Conservation (phyloP, 176 grass and related monocot genomes). For the Zoysia pacifica region DNA sequence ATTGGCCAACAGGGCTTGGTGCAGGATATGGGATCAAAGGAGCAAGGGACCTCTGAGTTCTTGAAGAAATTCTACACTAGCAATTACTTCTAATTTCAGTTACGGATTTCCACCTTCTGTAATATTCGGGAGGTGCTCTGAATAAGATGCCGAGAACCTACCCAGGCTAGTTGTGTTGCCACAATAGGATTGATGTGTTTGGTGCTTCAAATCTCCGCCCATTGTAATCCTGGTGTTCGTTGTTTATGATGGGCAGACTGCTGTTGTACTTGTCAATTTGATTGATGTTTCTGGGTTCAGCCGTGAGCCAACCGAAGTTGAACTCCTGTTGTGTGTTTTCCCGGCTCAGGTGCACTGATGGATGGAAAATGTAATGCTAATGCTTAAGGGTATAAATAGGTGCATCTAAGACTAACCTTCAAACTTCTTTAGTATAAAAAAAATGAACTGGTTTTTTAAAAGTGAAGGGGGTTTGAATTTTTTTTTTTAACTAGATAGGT, state of each 20-base stretch:
- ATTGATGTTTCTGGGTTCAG: constrained; percentile 4
- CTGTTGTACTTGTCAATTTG: constrained; percentile 16
- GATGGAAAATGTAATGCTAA: neutral
- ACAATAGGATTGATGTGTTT: constrained; percentile 29
- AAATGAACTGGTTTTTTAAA: too few relatives aligned
- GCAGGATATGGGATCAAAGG: constrained; percentile 57
- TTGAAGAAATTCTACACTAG: constrained; percentile 85
- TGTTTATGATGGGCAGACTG: constrained; percentile 7
- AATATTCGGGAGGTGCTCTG: constrained; percentile 15
- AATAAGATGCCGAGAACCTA: constrained; percentile 48
- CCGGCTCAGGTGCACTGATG: neutral
- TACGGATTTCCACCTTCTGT: constrained; percentile 11
- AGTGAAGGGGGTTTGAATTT: too few relatives aligned
- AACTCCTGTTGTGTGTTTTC: neutral
- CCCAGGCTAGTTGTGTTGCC: constrained; percentile 9
- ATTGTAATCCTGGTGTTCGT: constrained; percentile 10
- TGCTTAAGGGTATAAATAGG: too few relatives aligned
- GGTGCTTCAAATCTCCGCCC: neutral
- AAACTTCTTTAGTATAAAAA: too few relatives aligned
- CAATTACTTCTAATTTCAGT: constrained; percentile 69
- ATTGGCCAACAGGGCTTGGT: constrained; percentile 55
- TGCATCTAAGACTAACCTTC: too few relatives aligned
- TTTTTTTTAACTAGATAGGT: too few relatives aligned
- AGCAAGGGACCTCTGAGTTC: constrained; percentile 65
- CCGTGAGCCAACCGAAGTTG: neutral